Evolutionary conservation across 768 basidiomycete genomes (phyloP), one percentile per base, ranked within the genome.

Genomic region (Tricholoma matsutake): DNA sequence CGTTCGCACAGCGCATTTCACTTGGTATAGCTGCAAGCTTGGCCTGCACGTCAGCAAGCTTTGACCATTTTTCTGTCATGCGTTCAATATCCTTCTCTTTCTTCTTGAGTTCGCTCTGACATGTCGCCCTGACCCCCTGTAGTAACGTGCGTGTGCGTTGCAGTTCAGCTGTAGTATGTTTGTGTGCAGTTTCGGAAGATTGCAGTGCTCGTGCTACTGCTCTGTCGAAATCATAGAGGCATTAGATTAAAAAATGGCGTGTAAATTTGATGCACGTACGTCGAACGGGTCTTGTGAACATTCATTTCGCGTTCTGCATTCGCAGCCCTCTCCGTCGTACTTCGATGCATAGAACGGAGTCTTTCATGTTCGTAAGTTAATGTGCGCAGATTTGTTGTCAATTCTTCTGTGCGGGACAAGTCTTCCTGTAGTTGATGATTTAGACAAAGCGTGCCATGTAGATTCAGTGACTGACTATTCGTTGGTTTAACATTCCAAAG

Each of bases 321-420:
- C 13, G 86, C 87, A 1, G 84, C 82, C 25, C 75, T 81, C 52
- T 91, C 91, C 4, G 75, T 78, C 11, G 84, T 82, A 9, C 78
- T 69, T 16, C 78, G 76, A 68, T 92, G 80, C 81, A 92, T 85
- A 1, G 83, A 82, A 34, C 76, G 74, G 61, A 94, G 78, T 11
- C 93, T 82, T 68, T 93, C 91, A 61, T 92, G 81, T 65, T 95
- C 93, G 62, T 95, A 94, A 2, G 84, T 83, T 1, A 94, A 76
- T 1, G 90, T 93, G 22, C 91, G 81, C 16, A 90, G 72, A 66
- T 91, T 91, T 0, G 89, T 86, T 0, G 86, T 82, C 5, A 94
- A 66, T 10, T 90, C 86, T 68, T 95, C 93, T 35, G 88, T 85
- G n/a, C 85, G 79, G 9, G 83, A 76, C 85, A 94, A 89, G 71